phyloP scores from a whole-genome alignment of 1,284 basidiomycete genomes.

The Lignosus rhinocerotis region DNA sequence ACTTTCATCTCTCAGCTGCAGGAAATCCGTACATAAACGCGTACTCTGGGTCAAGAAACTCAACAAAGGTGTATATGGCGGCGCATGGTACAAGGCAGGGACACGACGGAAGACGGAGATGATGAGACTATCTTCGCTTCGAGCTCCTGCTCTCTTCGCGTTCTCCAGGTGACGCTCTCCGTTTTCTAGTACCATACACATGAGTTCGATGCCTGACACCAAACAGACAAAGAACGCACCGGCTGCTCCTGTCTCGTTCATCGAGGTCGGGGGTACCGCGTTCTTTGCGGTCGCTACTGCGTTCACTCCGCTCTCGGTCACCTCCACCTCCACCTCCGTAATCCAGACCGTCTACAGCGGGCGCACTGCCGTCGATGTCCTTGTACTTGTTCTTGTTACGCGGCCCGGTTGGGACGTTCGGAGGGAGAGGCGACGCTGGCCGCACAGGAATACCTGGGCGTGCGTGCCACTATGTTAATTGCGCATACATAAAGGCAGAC shows the following conservation, averaged over 20 bases:
- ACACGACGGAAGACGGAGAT: background rate
- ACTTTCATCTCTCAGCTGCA: background rate
- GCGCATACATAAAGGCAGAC: background rate
- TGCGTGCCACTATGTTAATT: background rate
- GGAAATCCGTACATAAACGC: background rate
- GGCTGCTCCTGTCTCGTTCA: slow-evolving; percentile 30
- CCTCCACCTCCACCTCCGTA: slow-evolving; percentile 49
- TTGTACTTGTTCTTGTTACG: slow-evolving; percentile 87
- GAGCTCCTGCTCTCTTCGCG: slow-evolving; percentile 34
- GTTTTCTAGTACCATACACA: slow-evolving; percentile 27
- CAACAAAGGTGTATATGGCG: background rate
- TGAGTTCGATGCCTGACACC: background rate
- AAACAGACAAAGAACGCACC: slow-evolving; percentile 25
- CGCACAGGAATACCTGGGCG: slow-evolving; percentile 48
- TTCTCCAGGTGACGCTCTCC: slow-evolving; percentile 32
- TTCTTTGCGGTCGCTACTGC: slow-evolving; percentile 17
- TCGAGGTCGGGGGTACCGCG: slow-evolving; percentile 29
- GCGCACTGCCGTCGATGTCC: slow-evolving; percentile 65
- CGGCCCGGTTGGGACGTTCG: slow-evolving; percentile 81
- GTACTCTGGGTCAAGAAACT: no score
- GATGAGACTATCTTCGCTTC: slow-evolving; percentile 31
- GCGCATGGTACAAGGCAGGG: background rate
- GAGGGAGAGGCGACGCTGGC: slow-evolving; percentile 77
- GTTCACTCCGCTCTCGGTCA: slow-evolving; percentile 39
- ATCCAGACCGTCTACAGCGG: slow-evolving; percentile 81